Base-by-base conservation (phyloP, 139 green algal genomes). In the Chlorella sorokiniana region DNA sequence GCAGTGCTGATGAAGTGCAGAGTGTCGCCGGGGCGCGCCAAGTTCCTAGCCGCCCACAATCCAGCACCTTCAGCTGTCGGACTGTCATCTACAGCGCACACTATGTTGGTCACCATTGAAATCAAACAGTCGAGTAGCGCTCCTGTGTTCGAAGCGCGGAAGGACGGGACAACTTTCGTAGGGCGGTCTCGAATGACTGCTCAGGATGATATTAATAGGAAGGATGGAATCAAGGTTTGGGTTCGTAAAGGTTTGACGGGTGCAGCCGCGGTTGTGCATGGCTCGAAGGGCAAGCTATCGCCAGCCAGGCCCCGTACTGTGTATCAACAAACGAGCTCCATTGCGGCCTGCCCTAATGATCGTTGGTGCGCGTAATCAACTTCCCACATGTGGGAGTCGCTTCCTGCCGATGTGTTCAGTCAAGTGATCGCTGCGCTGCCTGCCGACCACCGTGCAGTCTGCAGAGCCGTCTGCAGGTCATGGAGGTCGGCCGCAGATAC, bases 1-100 rank as follows among this genome's bases (percentile, higher is more conserved):
- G 78, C 63, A 1, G 75, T 45, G 41, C 54, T 42, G 9, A 84
- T 5, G 6, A 85, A 27, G 37, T 87, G 69, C 16, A 87, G 6
- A 16, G 51, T 33, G 45, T 86, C 81, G 0, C 56, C 73, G 0
- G 42, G 41, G 1, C 72, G 31, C 8, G 52, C 72, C 18, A 86
- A 10, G 42, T 48, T 83, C 33, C 78, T 71, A 2, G 40, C 22
- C 40, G 23, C 9, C 67, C 68, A 79, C 5, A 52, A 31, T 37
- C 37, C 80, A 4, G 51, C 80, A 29, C 27, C 31, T 23, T 37
- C 2, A 3, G 23, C 20, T 1, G 54, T 23, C 11, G 27, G 35
- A 52, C 16, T 42, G 3, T 68, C 29, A 3, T 79, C 25, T 2
- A 79, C 25, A 23, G 35, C 33, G n/a, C 52, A 35, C 3, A 65